These are phyloP conservation scores for Dispira parvispora DNA, from an alignment of 192 early-diverging fungal species.

Conservation along the genomic window DNA sequence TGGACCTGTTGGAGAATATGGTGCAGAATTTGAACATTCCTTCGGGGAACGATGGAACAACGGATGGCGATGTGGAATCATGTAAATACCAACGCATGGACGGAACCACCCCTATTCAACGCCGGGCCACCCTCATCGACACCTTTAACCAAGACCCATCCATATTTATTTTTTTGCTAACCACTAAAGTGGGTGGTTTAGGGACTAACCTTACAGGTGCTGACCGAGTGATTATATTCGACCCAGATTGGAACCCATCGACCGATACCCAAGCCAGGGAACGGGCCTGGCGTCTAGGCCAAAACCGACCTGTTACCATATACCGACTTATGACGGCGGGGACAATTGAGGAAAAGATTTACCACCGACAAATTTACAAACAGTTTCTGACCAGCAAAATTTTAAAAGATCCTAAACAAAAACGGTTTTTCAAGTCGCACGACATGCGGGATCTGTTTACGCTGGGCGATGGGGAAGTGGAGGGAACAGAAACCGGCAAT, in stretches of 20 bases:
- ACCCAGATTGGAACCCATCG: slow-evolving; percentile 98
- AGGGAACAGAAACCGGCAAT: slow-evolving; percentile 66
- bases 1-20: slow-evolving; percentile 80
- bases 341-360: slow-evolving; percentile 93
- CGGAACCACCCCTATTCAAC: slow-evolving; percentile 78
- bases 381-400: slow-evolving; percentile 96
- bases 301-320: slow-evolving; percentile 71
- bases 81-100: slow-evolving; percentile 74
- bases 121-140: slow-evolving; percentile 72
- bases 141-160: slow-evolving; percentile 56
- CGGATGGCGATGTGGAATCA: slow-evolving; percentile 16
- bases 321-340: slow-evolving; percentile 91
- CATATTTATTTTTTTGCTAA: slow-evolving; percentile 86
- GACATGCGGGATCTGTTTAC: slow-evolving; percentile 78
- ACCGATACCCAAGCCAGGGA: slow-evolving; percentile 92
- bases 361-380: slow-evolving; percentile 95
- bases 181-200: slow-evolving; percentile 91
- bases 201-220: slow-evolving; percentile 93
- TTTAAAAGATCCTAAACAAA: slow-evolving; percentile 72
- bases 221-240: slow-evolving; percentile 82
- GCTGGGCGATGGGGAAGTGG: slow-evolving; percentile 32
- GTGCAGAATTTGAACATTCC: slow-evolving; percentile 18
- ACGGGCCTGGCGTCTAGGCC: slow-evolving; percentile 88
- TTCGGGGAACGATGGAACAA: neutral
- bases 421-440: slow-evolving; percentile 77